phyloP scores from a whole-genome alignment of 345 rosid species.

The Euphorbia peplus region DNA sequence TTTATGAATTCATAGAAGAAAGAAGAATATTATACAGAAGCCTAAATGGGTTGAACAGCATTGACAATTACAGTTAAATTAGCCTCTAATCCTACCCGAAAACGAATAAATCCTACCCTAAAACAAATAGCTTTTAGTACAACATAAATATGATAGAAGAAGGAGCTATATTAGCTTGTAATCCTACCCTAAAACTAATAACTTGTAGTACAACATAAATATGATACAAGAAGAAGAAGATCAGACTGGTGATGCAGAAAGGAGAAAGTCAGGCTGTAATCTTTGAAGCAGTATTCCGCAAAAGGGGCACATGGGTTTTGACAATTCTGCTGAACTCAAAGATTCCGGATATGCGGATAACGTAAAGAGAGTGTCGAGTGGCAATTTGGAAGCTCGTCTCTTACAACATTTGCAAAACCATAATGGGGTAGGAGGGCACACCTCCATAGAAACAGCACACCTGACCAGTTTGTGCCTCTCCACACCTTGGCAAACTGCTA shows the following conservation, averaged over 20 bases:
- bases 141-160: no score
- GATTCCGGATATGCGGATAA: constrained; percentile 42
- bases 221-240: background rate
- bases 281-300: constrained; percentile 77
- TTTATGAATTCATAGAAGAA: no score
- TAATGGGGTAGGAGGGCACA: constrained; percentile 62
- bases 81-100: no score
- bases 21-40: no score
- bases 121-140: no score
- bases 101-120: no score
- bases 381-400: constrained; percentile 45
- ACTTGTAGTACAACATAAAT: background rate
- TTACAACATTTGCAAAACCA: constrained; percentile 91
- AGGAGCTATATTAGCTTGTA: background rate
- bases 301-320: constrained; percentile 67
- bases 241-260: constrained; percentile 57
- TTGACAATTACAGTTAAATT: no score
- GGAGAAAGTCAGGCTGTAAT: constrained; percentile 62
- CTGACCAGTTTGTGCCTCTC: constrained; percentile 62
- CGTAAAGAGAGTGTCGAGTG: constrained; percentile 50
- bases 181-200: background rate
- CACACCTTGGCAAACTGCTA: constrained; percentile 43
- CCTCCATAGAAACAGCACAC: constrained; percentile 74
- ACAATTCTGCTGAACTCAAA: no score
- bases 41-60: no score